Evolutionary conservation across 179 eudicot species (phyloP).

Genomic region (Silene noctiflora): DNA sequence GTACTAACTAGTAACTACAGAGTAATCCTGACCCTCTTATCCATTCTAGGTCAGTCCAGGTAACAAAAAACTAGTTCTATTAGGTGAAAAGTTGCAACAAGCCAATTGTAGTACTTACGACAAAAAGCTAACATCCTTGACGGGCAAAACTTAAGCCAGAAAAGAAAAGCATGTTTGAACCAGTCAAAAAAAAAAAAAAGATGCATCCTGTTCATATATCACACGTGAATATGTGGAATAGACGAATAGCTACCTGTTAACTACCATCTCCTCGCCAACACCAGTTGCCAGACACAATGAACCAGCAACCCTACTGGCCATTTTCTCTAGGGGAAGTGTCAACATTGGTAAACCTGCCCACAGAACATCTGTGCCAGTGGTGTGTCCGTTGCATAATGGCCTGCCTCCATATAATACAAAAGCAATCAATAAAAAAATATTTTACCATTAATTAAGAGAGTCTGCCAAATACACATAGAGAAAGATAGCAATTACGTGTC

Average conservation of each 20-base stretch:
- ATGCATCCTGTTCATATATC: not conserved
- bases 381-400: conserved; percentile 97
- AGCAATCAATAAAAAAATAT: conserved; percentile 5
- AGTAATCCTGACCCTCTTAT: not conserved
- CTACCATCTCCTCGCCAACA: conserved; percentile 94
- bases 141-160: not conserved
- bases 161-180: not conserved
- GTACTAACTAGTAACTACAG: not conserved
- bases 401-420: conserved; percentile 35
- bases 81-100: not conserved
- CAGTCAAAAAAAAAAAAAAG: not conserved
- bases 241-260: conserved; percentile 43
- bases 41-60: not conserved
- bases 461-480: not conserved
- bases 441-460: not conserved
- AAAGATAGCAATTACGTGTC: conserved; percentile 60
- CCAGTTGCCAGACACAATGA: conserved; percentile 97
- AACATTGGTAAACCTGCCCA: conserved; percentile 99
- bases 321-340: conserved; percentile 92
- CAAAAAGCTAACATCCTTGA: not conserved
- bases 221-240: conserved; percentile 1
- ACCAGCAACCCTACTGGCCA: conserved; percentile 99
- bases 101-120: not conserved
- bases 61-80: not conserved
- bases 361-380: conserved; percentile 95